phyloP scores from a whole-genome alignment of 1,139 yeast species.

The Scheffersomyces titani region DNA sequence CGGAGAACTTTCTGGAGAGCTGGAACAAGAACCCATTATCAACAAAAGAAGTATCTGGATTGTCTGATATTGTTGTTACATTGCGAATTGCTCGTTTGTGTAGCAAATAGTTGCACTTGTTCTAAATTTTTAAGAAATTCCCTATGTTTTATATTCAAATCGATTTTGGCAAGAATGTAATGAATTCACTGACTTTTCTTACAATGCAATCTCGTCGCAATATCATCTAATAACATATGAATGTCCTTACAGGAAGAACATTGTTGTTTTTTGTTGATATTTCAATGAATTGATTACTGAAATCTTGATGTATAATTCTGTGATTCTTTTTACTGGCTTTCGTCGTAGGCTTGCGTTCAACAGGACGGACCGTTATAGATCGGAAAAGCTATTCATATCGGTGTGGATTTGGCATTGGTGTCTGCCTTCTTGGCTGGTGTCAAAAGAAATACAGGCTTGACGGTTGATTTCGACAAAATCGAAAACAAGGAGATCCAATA shows the following conservation, averaged over 20 bases:
- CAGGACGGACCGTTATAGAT: conserved; percentile 26
- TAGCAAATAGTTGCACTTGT: no score
- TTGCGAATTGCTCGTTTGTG: not conserved
- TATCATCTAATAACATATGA: no score
- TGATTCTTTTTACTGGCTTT: not conserved
- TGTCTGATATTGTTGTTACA: not conserved
- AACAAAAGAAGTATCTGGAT: not conserved
- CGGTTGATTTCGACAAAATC: conserved; percentile 40
- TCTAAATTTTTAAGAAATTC: no score
- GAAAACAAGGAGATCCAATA: conserved; percentile 53
- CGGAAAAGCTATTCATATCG: conserved; percentile 65
- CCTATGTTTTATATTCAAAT: no score
- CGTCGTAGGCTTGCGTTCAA: not conserved
- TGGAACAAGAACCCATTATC: not conserved
- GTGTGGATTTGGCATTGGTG: conserved; percentile 72
- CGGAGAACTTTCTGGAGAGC: not conserved
- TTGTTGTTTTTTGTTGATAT: no score
- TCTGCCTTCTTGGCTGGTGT: conserved; percentile 90
- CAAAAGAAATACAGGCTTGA: conserved; percentile 82
- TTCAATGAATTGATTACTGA: not conserved
- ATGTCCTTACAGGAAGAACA: no score
- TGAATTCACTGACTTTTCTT: no score
- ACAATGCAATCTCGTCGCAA: no score
- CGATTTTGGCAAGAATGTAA: no score
- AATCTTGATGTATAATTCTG: not conserved